Evolutionary conservation across 2,329 filamentous ascomycete species (phyloP).

Genomic region (Microcyclosporella mali): DNA sequence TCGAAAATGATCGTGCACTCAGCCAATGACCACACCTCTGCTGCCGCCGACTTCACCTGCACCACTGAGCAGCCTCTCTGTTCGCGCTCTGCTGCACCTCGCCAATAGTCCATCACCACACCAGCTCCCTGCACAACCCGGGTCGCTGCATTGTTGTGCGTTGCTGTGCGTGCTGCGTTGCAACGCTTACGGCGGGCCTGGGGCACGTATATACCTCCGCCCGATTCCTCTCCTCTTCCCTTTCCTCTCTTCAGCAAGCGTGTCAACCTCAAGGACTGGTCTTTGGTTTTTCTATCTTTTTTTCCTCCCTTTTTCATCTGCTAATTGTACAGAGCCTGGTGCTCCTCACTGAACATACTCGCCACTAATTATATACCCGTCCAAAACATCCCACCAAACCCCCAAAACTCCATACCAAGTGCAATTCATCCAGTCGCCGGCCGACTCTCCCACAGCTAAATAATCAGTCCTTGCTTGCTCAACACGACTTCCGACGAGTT

Average conservation of each 20-base stretch:
- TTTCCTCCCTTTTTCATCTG: slow-evolving; percentile 35
- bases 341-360: slow-evolving; percentile 29
- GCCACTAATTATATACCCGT: slow-evolving; percentile 23
- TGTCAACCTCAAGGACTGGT: slow-evolving; percentile 47
- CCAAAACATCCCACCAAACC: slow-evolving; percentile 6
- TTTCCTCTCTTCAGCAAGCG: slow-evolving; percentile 45
- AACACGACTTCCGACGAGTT: slow-evolving; percentile 26
- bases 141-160: slow-evolving; percentile 1
- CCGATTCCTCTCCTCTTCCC: slow-evolving; percentile 11
- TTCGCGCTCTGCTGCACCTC: slow-evolving; percentile 18
- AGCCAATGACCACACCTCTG: slow-evolving; percentile 2
- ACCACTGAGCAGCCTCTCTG: neutral
- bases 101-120: slow-evolving; percentile 18
- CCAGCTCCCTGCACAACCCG: slow-evolving; percentile 5
- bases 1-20: neutral
- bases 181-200: no score
- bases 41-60: slow-evolving; percentile 4
- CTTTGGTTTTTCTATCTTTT: slow-evolving; percentile 36
- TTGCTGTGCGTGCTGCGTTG: no score
- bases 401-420: slow-evolving; percentile 12
- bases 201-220: slow-evolving; percentile 11
- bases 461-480: slow-evolving; percentile 47
- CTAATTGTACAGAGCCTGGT: slow-evolving; percentile 45
- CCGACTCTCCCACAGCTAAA: slow-evolving; percentile 35
- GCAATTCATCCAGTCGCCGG: slow-evolving; percentile 32